These are phyloP conservation scores for Fusarium chuoi DNA, from an alignment of 2,329 filamentous ascomycete species.

Conservation along the genomic window DNA sequence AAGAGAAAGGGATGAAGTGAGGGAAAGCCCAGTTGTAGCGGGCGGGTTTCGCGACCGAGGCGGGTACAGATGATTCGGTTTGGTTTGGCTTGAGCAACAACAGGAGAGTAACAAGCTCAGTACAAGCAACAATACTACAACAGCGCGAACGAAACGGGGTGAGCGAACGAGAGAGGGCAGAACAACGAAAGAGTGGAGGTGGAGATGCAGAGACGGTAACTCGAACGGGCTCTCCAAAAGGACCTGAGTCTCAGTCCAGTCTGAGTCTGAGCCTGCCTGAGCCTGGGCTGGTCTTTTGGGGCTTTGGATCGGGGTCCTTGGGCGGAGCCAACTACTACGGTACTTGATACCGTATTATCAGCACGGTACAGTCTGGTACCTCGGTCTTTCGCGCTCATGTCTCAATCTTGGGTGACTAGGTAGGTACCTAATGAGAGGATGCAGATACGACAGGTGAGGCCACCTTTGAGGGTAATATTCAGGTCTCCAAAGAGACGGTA, in stretches of 20 bases:
- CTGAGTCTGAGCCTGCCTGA: neutral
- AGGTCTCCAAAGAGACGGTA: slow-evolving; percentile 6
- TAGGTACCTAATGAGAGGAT: neutral
- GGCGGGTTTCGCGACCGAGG: slow-evolving; percentile 39
- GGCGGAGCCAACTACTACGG: neutral
- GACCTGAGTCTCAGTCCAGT: slow-evolving; percentile 10
- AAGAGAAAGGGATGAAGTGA: slow-evolving; percentile 30
- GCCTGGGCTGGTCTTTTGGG: slow-evolving; percentile 28
- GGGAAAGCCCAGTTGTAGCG: slow-evolving; percentile 12
- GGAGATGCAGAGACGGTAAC: slow-evolving; percentile 31
- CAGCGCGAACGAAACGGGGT: slow-evolving; percentile 11
- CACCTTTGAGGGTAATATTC: slow-evolving; percentile 2
- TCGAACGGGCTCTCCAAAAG: slow-evolving; percentile 34
- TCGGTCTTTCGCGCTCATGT: neutral
- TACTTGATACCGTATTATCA: slow-evolving; percentile 28
- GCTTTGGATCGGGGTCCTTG: slow-evolving; percentile 29
- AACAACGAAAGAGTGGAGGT: slow-evolving; percentile 14
- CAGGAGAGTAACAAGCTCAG: neutral
- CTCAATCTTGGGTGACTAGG: neutral
- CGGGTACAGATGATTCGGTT: slow-evolving; percentile 24
- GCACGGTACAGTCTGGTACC: slow-evolving; percentile 28
- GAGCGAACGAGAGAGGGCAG: slow-evolving; percentile 10
- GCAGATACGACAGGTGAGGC: slow-evolving; percentile 17
- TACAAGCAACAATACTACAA: neutral
- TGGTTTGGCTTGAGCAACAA: neutral